Evolutionary conservation across 1,284 basidiomycete genomes (phyloP).

Genomic region (Marasmius fiardii): DNA sequence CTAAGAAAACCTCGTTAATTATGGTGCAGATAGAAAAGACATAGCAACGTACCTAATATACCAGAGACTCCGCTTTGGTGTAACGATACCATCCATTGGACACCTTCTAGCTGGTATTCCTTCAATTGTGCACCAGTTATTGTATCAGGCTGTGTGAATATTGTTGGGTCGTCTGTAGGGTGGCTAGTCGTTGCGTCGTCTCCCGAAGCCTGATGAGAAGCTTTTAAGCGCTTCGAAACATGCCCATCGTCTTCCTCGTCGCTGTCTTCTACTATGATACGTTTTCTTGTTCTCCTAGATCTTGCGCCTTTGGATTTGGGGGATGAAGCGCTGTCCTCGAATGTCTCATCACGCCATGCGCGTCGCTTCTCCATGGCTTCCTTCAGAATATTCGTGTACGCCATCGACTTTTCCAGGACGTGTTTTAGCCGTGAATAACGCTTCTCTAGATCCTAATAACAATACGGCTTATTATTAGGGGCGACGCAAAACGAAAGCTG

Average conservation of each 20-base stretch:
- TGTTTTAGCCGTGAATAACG: slow-evolving; percentile 50
- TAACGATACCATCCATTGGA: slow-evolving; percentile 94
- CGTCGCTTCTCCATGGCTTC: slow-evolving; percentile 52
- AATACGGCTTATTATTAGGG: neutral
- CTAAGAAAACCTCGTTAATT: slow-evolving; percentile 31
- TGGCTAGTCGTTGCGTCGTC: slow-evolving; percentile 11
- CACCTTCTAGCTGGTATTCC: slow-evolving; percentile 91
- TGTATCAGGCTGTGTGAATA: slow-evolving; percentile 71
- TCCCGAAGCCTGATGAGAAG: slow-evolving; percentile 24
- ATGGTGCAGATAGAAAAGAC: neutral
- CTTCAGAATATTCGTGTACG: slow-evolving; percentile 58
- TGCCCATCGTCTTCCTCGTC: slow-evolving; percentile 23
- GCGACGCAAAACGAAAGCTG: neutral
- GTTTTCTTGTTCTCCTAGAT: slow-evolving; percentile 1
- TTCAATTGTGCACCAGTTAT: slow-evolving; percentile 85
- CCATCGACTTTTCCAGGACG: slow-evolving; percentile 61
- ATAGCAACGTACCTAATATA: slow-evolving; percentile 65
- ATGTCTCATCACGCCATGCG: slow-evolving; percentile 20
- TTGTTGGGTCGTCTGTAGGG: slow-evolving; percentile 23
- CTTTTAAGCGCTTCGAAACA: slow-evolving; percentile 29
- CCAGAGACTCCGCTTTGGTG: slow-evolving; percentile 95
- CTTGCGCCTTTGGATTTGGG: neutral
- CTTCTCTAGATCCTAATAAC: slow-evolving; percentile 39
- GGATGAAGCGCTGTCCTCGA: neutral
- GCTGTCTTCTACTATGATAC: slow-evolving; percentile 17